These are phyloP conservation scores for Neonectria sp. DNA, from an alignment of 2,329 filamentous ascomycete species.

Conservation along the genomic window DNA sequence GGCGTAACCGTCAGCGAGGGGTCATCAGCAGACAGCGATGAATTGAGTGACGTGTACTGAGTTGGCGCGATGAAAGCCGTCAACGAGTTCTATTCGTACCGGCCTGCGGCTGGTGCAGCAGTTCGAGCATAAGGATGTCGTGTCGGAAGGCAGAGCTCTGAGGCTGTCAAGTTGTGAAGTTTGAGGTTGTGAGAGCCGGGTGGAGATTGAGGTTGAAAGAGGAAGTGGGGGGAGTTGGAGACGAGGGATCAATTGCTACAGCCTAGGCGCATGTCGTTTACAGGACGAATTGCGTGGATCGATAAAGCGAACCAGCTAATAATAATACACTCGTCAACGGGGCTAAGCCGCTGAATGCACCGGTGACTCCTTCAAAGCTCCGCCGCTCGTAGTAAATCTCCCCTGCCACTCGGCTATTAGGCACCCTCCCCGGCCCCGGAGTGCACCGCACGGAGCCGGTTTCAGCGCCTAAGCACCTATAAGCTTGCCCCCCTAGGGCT, in stretches of 20 bases:
- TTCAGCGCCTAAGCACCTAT: conserved; percentile 7
- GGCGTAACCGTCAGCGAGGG: conserved; percentile 20
- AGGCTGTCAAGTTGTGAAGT: background rate
- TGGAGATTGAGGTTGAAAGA: conserved; percentile 16
- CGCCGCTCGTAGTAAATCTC: background rate
- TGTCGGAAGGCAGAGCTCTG: background rate
- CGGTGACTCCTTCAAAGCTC: conserved; percentile 1
- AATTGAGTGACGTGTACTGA: conserved; percentile 18
- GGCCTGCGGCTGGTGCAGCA: conserved; percentile 21
- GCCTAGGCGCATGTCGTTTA: background rate
- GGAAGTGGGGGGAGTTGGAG: conserved; percentile 21
- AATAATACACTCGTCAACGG: background rate
- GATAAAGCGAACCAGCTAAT: conserved; percentile 16
- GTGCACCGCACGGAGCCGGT: conserved; percentile 1
- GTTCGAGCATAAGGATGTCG: conserved; percentile 11
- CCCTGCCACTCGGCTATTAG: background rate
- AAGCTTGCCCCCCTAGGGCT: conserved; percentile 2
- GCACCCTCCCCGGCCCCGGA: background rate
- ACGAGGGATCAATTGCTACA: background rate
- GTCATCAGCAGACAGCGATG: conserved; percentile 18
- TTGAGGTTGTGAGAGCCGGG: background rate
- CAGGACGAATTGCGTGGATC: conserved; percentile 3
- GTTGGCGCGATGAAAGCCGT: conserved; percentile 21
- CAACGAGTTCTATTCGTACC: conserved; percentile 12
- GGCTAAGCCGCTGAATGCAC: background rate